Conservation (phyloP, 768 basidiomycete species). For the Glaciozyma martinii region DNA sequence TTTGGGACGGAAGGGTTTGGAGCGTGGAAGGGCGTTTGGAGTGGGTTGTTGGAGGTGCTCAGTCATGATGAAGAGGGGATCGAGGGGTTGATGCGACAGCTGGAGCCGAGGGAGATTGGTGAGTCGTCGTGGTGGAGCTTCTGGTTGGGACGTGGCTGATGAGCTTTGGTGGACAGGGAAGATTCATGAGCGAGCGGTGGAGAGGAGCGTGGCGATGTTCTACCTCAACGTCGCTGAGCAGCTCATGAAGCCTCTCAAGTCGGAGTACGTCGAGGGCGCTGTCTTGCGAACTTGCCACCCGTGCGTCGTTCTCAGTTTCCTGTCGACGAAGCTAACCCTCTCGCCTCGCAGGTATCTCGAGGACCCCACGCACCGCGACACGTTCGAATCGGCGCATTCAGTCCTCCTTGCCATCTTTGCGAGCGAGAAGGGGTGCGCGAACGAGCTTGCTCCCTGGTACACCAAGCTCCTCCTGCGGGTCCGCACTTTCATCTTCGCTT, state of each 20-base stretch:
- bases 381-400: constrained; percentile 81
- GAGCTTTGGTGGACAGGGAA: not conserved
- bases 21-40: constrained; percentile 66
- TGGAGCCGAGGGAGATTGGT: constrained; percentile 1
- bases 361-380: constrained; percentile 55
- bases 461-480: constrained; percentile 62
- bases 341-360: constrained; percentile 50
- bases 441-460: constrained; percentile 66
- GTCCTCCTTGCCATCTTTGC: constrained; percentile 68
- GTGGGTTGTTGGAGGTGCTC: constrained; percentile 66
- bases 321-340: constrained; percentile 11
- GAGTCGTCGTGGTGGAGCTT: not conserved
- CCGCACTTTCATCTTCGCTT: constrained; percentile 21
- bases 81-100: constrained; percentile 7
- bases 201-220: constrained; percentile 50
- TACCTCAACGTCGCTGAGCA: constrained; percentile 69
- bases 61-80: constrained; percentile 39
- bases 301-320: constrained; percentile 44
- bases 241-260: constrained; percentile 55
- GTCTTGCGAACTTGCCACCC: constrained; percentile 59
- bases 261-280: constrained; percentile 48
- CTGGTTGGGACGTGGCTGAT: constrained; percentile 31
- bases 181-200: constrained; percentile 10
- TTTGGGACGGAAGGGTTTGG: constrained; percentile 65
- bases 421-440: constrained; percentile 46